Evolutionary conservation across 345 rosid species (phyloP).

Genomic region (Rhizophora mangle): DNA sequence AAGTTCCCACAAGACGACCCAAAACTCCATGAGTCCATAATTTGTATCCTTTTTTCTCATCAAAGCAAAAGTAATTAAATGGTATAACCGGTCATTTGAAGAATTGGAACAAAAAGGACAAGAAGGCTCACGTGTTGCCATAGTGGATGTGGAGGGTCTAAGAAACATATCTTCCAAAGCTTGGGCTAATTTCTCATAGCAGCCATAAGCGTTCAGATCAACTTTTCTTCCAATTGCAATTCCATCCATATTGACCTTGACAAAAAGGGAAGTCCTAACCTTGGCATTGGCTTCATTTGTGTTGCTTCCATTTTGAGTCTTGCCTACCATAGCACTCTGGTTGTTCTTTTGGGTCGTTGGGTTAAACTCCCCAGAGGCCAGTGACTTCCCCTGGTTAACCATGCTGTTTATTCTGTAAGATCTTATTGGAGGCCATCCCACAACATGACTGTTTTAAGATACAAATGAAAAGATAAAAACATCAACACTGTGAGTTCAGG

Average conservation of each 20-base stretch:
- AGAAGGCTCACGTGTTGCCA: constrained; percentile 36
- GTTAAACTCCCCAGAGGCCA: constrained; percentile 45
- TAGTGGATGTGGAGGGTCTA: constrained; percentile 29
- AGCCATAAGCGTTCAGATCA: constrained; percentile 62
- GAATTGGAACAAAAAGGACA: constrained; percentile 3
- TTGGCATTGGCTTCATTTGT: constrained; percentile 30
- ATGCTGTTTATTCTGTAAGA: constrained; percentile 73
- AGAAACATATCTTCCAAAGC: constrained; percentile 74
- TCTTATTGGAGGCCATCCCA: constrained; percentile 97
- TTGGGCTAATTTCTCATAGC: constrained; percentile 68
- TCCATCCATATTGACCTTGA: constrained; percentile 95
- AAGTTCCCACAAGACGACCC: not conserved
- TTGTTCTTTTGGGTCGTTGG: constrained; percentile 29
- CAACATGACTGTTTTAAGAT: constrained; percentile 57
- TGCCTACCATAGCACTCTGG: constrained; percentile 25
- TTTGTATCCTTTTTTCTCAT: not conserved
- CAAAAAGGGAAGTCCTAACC: constrained; percentile 51
- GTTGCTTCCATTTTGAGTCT: constrained; percentile 25
- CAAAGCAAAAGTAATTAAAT: not conserved
- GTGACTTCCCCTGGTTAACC: constrained; percentile 60
- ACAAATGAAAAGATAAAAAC: constrained; percentile 7
- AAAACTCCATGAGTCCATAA: not conserved
- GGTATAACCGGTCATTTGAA: constrained; percentile 2
- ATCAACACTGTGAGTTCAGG: not conserved
- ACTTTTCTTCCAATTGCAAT: constrained; percentile 84